Conservation (phyloP, 2,329 filamentous ascomycete genomes). For the Exophiala dermatitidis region DNA sequence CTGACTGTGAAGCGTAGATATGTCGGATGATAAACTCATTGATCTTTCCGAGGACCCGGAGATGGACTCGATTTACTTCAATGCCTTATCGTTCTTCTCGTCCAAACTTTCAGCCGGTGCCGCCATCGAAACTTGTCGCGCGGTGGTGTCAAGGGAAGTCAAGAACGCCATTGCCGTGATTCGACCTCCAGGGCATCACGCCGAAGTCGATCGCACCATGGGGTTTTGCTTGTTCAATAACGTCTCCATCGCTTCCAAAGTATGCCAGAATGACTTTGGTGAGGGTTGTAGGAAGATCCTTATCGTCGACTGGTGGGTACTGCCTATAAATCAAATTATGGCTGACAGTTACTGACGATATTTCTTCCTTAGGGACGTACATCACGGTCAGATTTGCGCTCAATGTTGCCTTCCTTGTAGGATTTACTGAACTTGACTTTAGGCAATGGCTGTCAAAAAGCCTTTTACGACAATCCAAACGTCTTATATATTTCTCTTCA, state of each 20-base stretch:
- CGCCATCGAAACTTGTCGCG: slow-evolving; percentile 90
- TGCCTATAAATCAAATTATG: neutral
- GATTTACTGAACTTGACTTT: neutral
- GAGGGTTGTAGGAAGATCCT: slow-evolving; percentile 78
- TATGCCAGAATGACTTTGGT: slow-evolving; percentile 75
- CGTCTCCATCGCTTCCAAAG: slow-evolving; percentile 82
- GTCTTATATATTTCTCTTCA: slow-evolving; percentile 93
- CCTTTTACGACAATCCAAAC: slow-evolving; percentile 91
- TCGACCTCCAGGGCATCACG: slow-evolving; percentile 89
- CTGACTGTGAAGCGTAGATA: slow-evolving; percentile 30
- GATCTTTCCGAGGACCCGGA: slow-evolving; percentile 54
- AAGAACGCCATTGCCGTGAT: slow-evolving; percentile 97
- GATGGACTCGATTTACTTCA: slow-evolving; percentile 74
- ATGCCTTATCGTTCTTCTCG: slow-evolving; percentile 71
- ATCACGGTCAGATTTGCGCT: slow-evolving; percentile 46
- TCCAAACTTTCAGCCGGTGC: slow-evolving; percentile 81
- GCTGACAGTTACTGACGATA: neutral
- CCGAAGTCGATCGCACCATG: slow-evolving; percentile 76
- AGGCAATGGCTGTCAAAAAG: slow-evolving; percentile 92
- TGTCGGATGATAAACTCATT: slow-evolving; percentile 56
- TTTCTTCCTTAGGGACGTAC: slow-evolving; percentile 49
- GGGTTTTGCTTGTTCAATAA: slow-evolving; percentile 99
- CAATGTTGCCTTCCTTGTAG: neutral
- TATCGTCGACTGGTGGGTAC: slow-evolving; percentile 80
- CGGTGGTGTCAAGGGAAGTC: slow-evolving; percentile 73